Percentiles rank a stretch among this genome's conserved stretches.
These are phyloP conservation scores for Phytopythium helicoides DNA, from an alignment of 352 stramenopile species.

Conservation along the genomic window DNA sequence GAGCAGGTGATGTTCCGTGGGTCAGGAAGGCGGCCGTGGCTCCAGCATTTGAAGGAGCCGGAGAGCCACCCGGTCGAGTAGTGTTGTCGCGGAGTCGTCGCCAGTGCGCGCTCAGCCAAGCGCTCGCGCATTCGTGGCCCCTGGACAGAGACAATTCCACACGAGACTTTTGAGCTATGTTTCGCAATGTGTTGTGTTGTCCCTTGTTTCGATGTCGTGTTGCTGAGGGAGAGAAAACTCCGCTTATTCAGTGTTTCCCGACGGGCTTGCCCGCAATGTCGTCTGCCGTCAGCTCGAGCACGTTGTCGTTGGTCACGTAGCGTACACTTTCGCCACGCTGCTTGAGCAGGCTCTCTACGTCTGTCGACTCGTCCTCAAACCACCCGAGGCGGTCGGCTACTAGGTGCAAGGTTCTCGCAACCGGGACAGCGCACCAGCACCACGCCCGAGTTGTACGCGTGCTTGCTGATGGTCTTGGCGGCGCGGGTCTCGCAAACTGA, in stretches of 20 bases:
- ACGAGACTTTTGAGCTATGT: not conserved
- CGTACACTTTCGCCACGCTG: conserved; percentile 72
- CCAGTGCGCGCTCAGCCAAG: not conserved
- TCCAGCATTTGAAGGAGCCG: conserved; percentile 63
- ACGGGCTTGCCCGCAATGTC: conserved; percentile 46
- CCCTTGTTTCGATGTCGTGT: not conserved
- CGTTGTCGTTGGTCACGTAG: conserved; percentile 72
- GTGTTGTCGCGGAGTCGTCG: not conserved
- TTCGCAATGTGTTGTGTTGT: not conserved
- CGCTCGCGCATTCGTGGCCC: not conserved
- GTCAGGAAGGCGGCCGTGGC: conserved; percentile 66
- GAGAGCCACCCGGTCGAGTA: conserved; percentile 14
- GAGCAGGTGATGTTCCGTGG: conserved; percentile 84
- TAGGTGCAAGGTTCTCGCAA: conserved; percentile 98
- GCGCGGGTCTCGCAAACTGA: conserved; percentile 96
- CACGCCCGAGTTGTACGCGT: conserved; percentile 97
- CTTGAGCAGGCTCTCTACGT: conserved; percentile 85
- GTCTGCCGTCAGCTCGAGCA: conserved; percentile 79
- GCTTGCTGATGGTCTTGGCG: conserved; percentile 97
- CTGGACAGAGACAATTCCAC: not conserved
- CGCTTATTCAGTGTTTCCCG: not conserved
- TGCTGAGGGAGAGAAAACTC: not conserved
- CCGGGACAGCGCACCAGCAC: conserved; percentile 96
- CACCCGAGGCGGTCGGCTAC: conserved; percentile 94
- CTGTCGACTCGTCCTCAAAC: conserved; percentile 90